Evolutionary conservation across 78 protist genomes (phyloP).

Genomic region (Tieghemostelium lacteum): DNA sequence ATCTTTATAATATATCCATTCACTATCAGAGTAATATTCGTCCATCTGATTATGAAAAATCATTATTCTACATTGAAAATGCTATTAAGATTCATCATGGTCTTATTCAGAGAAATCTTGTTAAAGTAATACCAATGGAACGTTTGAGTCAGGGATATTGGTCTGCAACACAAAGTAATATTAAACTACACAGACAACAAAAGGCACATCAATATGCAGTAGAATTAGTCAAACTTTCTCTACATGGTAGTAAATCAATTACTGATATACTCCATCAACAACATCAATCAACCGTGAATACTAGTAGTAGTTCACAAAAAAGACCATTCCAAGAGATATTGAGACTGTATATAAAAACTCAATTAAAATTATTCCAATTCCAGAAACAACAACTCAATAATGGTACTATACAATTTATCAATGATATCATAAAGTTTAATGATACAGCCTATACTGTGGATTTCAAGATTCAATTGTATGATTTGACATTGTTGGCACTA

Average conservation of each 20-base stretch:
- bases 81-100: background rate
- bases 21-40: background rate
- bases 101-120: background rate
- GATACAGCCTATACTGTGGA: background rate
- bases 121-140: background rate
- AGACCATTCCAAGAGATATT: slow-evolving; percentile 22
- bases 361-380: background rate
- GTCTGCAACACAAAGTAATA: background rate
- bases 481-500: slow-evolving; percentile 6
- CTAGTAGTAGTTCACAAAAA: too few species aligned
- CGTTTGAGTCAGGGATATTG: background rate
- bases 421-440: background rate
- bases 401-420: background rate
- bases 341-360: background rate
- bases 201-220: slow-evolving; percentile 18
- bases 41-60: slow-evolving; percentile 5
- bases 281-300: background rate
- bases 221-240: slow-evolving; percentile 12
- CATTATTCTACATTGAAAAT: slow-evolving; percentile 3
- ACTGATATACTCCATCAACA: slow-evolving; percentile 11
- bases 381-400: background rate
- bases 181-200: background rate
- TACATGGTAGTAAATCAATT: slow-evolving; percentile 8
- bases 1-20: background rate
- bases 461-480: slow-evolving; percentile 28